Conservation (phyloP, 1,284 basidiomycete species). For the Ustilago shanxiensis region DNA sequence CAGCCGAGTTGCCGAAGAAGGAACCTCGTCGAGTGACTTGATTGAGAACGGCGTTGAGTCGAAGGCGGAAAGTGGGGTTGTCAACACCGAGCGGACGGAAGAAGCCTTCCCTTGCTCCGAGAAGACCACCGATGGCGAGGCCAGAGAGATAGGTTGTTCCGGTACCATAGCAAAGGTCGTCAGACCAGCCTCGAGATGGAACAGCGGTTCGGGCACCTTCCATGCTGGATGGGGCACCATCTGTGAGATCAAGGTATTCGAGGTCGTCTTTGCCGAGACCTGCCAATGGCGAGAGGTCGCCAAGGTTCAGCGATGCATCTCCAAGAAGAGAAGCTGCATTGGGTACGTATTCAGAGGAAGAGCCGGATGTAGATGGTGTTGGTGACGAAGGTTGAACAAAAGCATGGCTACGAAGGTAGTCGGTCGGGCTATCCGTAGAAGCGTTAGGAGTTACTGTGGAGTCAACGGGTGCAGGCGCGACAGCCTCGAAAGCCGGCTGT, state of each 20-base stretch:
- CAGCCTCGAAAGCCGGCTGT: slow-evolving; percentile 43
- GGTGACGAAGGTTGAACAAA: slow-evolving; percentile 44
- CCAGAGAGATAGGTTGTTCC: slow-evolving; percentile 98
- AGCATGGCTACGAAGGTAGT: slow-evolving; percentile 56
- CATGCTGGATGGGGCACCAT: slow-evolving; percentile 63
- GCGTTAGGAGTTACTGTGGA: slow-evolving; percentile 19
- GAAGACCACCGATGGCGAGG: slow-evolving; percentile 91
- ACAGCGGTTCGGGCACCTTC: slow-evolving; percentile 68
- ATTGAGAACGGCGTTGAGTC: slow-evolving; percentile 97
- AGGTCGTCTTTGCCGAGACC: slow-evolving; percentile 66
- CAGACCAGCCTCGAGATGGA: slow-evolving; percentile 89
- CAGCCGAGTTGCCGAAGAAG: slow-evolving; percentile 98
- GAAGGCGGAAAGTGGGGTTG: slow-evolving; percentile 76
- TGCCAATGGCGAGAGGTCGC: slow-evolving; percentile 77
- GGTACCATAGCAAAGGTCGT: slow-evolving; percentile 99
- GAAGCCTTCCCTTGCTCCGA: slow-evolving; percentile 96
- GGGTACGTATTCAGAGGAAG: slow-evolving; percentile 78
- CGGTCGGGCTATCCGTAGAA: slow-evolving; percentile 41
- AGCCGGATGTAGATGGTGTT: slow-evolving; percentile 29
- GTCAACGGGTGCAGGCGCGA: slow-evolving; percentile 39
- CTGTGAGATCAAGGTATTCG: slow-evolving; percentile 69
- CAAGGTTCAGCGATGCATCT: slow-evolving; percentile 86
- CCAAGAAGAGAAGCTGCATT: slow-evolving; percentile 91
- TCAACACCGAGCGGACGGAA: slow-evolving; percentile 79
- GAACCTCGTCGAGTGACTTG: slow-evolving; percentile 95